A percentile compares a stretch with the other conserved stretches of the same genome.
Evolutionary conservation across 495 filamentous ascomycete genomes (phyloP).

Genomic region (Xeromyces bisporus): DNA sequence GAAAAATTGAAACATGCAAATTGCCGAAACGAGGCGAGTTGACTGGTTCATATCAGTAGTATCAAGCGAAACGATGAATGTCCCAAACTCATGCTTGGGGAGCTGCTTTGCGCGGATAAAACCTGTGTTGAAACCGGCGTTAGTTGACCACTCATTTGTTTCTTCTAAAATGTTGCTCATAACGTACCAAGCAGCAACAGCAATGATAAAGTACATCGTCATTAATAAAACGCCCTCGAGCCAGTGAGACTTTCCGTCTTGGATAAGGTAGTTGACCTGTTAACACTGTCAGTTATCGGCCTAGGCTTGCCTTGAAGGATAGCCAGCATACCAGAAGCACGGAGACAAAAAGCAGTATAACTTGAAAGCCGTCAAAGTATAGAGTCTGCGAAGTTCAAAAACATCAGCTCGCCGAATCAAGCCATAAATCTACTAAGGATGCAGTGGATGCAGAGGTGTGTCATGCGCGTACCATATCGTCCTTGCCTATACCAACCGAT

Average conservation of each 20-base stretch:
- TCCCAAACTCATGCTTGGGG: no score
- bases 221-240: constrained; percentile 62
- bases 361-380: constrained; percentile 67
- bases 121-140: constrained; percentile 4
- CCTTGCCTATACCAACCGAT: constrained; percentile 6
- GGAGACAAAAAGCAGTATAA: constrained; percentile 60
- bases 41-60: no score
- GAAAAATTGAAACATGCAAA: no score
- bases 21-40: no score
- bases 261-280: constrained; percentile 65
- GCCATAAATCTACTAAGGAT: background rate
- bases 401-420: no score
- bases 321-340: constrained; percentile 42
- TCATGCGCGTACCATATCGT: constrained; percentile 20
- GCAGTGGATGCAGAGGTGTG: no score
- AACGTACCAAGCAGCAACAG: constrained; percentile 37
- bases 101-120: constrained; percentile 3
- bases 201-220: constrained; percentile 60
- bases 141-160: no score
- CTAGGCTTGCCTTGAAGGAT: no score
- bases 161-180: no score
- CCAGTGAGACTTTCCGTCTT: constrained; percentile 41
- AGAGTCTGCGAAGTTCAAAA: constrained; percentile 42
- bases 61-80: no score
- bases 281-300: background rate